Base-by-base conservation (phyloP, 2,329 filamentous ascomycete species). In the Drechmeria coniospora region DNA sequence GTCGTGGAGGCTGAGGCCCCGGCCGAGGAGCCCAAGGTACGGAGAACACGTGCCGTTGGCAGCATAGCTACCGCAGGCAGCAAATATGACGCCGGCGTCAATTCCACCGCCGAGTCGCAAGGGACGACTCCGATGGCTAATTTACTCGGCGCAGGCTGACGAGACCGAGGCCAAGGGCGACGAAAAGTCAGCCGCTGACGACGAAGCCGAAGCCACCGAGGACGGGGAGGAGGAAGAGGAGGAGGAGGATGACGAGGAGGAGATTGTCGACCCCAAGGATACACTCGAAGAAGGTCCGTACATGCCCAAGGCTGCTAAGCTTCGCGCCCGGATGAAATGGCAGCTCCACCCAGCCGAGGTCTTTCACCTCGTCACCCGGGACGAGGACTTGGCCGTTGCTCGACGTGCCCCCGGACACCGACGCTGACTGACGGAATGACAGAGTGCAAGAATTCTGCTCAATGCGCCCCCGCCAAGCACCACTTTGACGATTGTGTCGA, bases 401-500 rank as follows among this genome's bases (percentile, higher is more conserved):
- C 17, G 8, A 12, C 10, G 13, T n/a, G 9, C 18, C 12, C 12
- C 20, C 29, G 30, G 36, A 25, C 22, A 27, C 18, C 18, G 22
- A 28, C 27, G 32, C 43, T 45, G 32, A 43, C 42, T 35, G 28
- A 33, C 32, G 35, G 19, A 21, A 34, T 28, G 44, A 43, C 57
- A 95, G 90, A 93, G 52, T 98, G 90, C 72, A 72, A 73, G 59
- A 74, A 87, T 56, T 84, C 84, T 40, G 69, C 78, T 56, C 65
- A 80, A 58, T 98, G 90, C 63, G 68, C 77, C 36, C 76, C 79
- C 34, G 71, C 73, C 51, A 98, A 95, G 75, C 87, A 95, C 69
- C 90, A 98, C 71, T 95, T 79, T 57, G 87, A 95, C 42, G 83
- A 94, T 63, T 98, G 90, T 57, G 84, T 87, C 45, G 86, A 93